Percentiles rank a stretch among this genome's conserved stretches.
Conservation (phyloP, 2,329 filamentous ascomycete genomes). For the Thermoascus crustaceus region DNA sequence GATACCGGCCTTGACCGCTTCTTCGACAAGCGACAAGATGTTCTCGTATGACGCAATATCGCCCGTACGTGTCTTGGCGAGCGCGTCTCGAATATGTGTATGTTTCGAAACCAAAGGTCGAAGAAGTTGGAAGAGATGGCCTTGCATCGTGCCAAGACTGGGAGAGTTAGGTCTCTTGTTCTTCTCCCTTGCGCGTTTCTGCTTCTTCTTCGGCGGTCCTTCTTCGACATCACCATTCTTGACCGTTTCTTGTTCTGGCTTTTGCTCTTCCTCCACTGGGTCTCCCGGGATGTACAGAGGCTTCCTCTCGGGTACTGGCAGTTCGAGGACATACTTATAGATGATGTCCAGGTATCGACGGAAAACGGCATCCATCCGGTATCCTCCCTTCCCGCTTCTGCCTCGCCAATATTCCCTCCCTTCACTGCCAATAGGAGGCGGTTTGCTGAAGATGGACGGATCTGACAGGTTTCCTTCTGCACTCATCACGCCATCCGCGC, state of each 20-base stretch:
- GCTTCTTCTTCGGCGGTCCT: constrained; percentile 43
- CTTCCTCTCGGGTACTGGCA: constrained; percentile 54
- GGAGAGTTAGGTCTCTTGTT: constrained; percentile 43
- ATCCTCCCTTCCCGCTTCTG: constrained; percentile 70
- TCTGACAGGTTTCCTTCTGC: constrained; percentile 93
- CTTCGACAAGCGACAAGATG: constrained; percentile 67
- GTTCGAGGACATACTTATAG: constrained; percentile 64
- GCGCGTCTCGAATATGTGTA: constrained; percentile 75
- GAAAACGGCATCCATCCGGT: constrained; percentile 78
- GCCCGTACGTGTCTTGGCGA: constrained; percentile 60
- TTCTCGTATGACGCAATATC: constrained; percentile 71
- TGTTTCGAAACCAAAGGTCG: constrained; percentile 72
- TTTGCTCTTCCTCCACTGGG: constrained; percentile 17
- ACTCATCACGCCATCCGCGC: constrained; percentile 89
- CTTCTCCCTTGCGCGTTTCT: constrained; percentile 39
- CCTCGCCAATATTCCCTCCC: constrained; percentile 82
- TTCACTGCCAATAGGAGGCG: constrained; percentile 56
- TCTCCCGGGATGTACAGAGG: constrained; percentile 65
- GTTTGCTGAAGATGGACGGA: constrained; percentile 70
- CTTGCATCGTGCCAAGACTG: constrained; percentile 75
- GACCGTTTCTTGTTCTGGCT: constrained; percentile 11
- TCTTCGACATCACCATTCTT: constrained; percentile 36
- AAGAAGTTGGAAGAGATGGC: constrained; percentile 87
- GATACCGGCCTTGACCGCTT: constrained; percentile 63
- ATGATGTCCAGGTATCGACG: constrained; percentile 87